Conservation (phyloP, 192 early-diverging fungal genomes). For the Umbelopsis isabellina region DNA sequence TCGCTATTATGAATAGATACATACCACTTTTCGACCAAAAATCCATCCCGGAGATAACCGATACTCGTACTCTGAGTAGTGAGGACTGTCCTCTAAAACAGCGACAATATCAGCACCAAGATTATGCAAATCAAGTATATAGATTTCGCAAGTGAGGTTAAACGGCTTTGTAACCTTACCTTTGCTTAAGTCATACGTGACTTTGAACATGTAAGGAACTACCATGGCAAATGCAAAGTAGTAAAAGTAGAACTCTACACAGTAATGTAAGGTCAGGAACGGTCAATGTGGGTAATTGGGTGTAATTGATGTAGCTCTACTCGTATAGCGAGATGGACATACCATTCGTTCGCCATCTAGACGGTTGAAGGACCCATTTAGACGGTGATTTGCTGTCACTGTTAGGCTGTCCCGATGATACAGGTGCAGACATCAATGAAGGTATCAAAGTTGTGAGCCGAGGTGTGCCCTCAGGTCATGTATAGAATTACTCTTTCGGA, state of each 20-base stretch:
- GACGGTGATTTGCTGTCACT: constrained; percentile 2
- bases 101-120: not conserved
- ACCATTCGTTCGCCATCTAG: constrained; percentile 17
- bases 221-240: constrained; percentile 60
- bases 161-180: constrained; percentile 45
- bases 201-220: constrained; percentile 69
- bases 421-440: constrained; percentile 12
- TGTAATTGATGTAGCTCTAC: no score
- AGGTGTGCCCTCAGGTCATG: not conserved
- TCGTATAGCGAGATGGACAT: not conserved
- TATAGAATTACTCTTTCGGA: not conserved
- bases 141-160: not conserved
- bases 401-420: not conserved
- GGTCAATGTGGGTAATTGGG: not conserved
- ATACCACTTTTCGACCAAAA: constrained; percentile 64
- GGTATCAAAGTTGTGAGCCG: not conserved
- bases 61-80: constrained; percentile 47
- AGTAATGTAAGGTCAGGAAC: not conserved
- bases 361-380: constrained; percentile 10
- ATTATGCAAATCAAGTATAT: constrained; percentile 27
- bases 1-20: not conserved
- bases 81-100: constrained; percentile 41
- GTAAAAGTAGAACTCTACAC: constrained; percentile 75
- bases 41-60: constrained; percentile 71
- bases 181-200: constrained; percentile 54